Evolutionary conservation across 108 stramenopile species (phyloP).

Genomic region (Nitzschia sp.): DNA sequence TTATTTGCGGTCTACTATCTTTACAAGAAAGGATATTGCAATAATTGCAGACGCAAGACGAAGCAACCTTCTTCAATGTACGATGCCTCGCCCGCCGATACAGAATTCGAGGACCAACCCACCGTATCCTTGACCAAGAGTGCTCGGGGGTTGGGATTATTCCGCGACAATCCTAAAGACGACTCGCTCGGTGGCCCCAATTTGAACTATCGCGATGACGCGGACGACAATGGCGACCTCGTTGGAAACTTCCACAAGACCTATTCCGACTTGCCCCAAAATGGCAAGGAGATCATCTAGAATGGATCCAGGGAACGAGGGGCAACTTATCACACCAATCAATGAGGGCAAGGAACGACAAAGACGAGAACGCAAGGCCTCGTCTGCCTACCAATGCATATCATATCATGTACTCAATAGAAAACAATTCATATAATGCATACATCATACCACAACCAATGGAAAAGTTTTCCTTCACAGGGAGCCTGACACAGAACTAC

Average conservation of each 20-base stretch:
- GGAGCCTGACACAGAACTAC: too few species aligned
- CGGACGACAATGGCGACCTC: not conserved
- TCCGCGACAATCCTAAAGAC: not conserved
- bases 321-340: too few species aligned
- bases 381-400: too few species aligned
- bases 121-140: not conserved
- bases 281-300: conserved; percentile 13
- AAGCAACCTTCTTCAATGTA: not conserved
- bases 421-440: too few species aligned
- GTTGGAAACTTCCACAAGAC: conserved; percentile 5
- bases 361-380: too few species aligned
- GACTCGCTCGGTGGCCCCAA: not conserved
- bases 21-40: not conserved
- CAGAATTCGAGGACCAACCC: not conserved
- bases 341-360: too few species aligned
- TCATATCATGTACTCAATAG: too few species aligned
- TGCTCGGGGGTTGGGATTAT: not conserved
- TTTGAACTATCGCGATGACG: conserved; percentile 9
- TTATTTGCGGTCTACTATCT: not conserved
- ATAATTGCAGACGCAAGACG: not conserved
- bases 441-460: too few species aligned
- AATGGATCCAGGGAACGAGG: too few species aligned
- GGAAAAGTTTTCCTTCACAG: too few species aligned
- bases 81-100: not conserved
- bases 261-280: conserved; percentile 15